These are phyloP conservation scores for Neurospora sp. DNA, from an alignment of 495 filamentous ascomycete species.

Conservation along the genomic window DNA sequence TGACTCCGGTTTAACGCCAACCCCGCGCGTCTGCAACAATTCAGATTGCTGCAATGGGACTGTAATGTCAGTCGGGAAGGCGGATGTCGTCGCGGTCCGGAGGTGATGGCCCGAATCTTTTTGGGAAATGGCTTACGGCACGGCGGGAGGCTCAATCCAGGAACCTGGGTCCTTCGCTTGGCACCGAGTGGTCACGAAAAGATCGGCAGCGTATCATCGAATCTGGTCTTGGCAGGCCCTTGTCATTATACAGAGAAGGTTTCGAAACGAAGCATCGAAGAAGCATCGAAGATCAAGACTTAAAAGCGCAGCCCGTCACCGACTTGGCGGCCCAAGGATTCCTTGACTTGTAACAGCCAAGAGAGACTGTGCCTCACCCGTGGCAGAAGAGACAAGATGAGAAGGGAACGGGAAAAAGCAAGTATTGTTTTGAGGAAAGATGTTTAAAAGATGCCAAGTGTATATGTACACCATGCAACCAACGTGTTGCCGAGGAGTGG, in stretches of 20 bases:
- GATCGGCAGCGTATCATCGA: background rate
- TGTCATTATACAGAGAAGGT: background rate
- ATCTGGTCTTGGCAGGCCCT: background rate
- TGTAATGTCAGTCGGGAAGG: background rate
- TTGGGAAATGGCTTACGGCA: slow-evolving; percentile 21
- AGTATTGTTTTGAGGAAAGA: background rate
- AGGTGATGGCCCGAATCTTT: slow-evolving; percentile 14
- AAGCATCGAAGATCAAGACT: background rate
- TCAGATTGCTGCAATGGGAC: background rate
- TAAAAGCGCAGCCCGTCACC: background rate
- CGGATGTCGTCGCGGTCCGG: slow-evolving; percentile 7
- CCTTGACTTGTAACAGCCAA: background rate
- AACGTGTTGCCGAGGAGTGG: background rate
- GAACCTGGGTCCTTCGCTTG: slow-evolving; percentile 7
- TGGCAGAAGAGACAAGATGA: background rate
- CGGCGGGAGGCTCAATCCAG: slow-evolving; percentile 21
- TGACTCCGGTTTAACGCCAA: background rate
- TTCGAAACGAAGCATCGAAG: background rate
- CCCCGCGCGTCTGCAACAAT: background rate
- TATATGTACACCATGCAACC: background rate
- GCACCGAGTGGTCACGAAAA: background rate
- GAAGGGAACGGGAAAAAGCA: background rate
- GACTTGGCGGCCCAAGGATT: background rate
- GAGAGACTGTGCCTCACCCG: background rate
- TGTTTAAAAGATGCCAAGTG: background rate